Evolutionary conservation across 2,329 filamentous ascomycete genomes (phyloP).

Genomic region (Ascochyta fabae): DNA sequence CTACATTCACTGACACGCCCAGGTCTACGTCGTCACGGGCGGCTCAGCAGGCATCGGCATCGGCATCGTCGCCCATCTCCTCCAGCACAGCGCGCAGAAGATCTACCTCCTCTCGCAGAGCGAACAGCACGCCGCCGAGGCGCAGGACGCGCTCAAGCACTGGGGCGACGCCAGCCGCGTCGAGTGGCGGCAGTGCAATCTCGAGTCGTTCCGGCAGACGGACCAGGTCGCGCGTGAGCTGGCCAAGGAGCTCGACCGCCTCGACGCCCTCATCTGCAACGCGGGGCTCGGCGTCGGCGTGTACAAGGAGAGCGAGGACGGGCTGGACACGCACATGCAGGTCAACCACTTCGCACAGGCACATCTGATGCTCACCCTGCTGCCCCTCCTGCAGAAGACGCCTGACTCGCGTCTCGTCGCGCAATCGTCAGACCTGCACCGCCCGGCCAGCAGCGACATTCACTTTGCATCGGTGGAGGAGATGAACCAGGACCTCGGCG

Average conservation of each 20-base stretch:
- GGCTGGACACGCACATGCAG: slow-evolving; percentile 59
- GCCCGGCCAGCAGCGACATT: slow-evolving; percentile 46
- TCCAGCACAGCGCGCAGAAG: slow-evolving; percentile 56
- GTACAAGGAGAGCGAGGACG: slow-evolving; percentile 58
- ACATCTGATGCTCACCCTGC: slow-evolving; percentile 56
- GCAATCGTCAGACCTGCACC: slow-evolving; percentile 59
- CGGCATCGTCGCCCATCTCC: slow-evolving; percentile 60
- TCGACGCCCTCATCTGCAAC: slow-evolving; percentile 58
- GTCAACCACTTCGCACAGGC: slow-evolving; percentile 60
- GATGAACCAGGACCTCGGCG: slow-evolving; percentile 58
- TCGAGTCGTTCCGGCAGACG: slow-evolving; percentile 55
- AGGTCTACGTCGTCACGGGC: slow-evolving; percentile 58
- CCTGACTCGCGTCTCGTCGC: slow-evolving; percentile 56
- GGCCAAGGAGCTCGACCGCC: slow-evolving; percentile 49
- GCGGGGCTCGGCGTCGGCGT: slow-evolving; percentile 58
- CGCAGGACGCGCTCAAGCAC: slow-evolving; percentile 49
- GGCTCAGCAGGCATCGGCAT: slow-evolving; percentile 59
- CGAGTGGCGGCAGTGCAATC: slow-evolving; percentile 55
- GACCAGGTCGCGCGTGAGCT: slow-evolving; percentile 55
- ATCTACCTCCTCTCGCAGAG: slow-evolving; percentile 60
- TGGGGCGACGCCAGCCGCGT: slow-evolving; percentile 56
- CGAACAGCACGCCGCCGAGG: slow-evolving; percentile 56
- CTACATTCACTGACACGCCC: neutral
- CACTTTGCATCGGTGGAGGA: slow-evolving; percentile 55
- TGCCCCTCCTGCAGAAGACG: slow-evolving; percentile 55